These are phyloP conservation scores for Carex arenaria DNA, from an alignment of 202 grass and related monocot genomes.

Conservation along the genomic window DNA sequence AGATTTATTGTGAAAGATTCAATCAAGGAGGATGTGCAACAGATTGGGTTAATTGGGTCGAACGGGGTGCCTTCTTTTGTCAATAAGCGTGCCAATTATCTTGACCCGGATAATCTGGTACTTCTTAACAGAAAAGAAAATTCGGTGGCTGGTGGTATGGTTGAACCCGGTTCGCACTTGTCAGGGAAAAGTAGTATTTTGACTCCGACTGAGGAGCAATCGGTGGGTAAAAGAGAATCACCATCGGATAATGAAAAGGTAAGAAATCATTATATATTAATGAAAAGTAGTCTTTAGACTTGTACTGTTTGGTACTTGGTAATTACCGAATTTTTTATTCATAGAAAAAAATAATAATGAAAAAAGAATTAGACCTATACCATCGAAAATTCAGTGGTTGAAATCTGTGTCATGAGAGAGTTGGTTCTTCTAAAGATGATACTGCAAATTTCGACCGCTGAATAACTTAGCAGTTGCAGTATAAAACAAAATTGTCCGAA, in stretches of 20 bases:
- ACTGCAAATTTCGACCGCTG: too few relatives aligned
- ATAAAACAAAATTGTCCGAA: too few relatives aligned
- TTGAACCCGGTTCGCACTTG: conserved; percentile 28
- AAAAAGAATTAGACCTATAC: too few relatives aligned
- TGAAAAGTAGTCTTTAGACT: not conserved
- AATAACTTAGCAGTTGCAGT: too few relatives aligned
- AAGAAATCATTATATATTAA: conserved; percentile 8
- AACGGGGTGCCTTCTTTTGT: conserved; percentile 84
- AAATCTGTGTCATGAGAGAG: too few relatives aligned
- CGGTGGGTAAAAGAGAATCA: conserved; percentile 39
- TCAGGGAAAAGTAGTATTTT: conserved; percentile 34
- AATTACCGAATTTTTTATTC: not conserved
- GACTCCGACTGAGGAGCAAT: conserved; percentile 34
- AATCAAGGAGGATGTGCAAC: conserved; percentile 66
- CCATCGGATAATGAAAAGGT: conserved; percentile 42
- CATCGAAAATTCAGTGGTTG: too few relatives aligned
- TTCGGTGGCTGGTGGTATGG: conserved; percentile 35
- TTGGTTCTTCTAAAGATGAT: too few relatives aligned
- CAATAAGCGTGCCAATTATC: conserved; percentile 48
- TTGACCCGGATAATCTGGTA: conserved; percentile 49
- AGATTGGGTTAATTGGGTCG: conserved; percentile 72
- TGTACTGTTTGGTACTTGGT: not conserved
- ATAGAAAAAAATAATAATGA: too few relatives aligned
- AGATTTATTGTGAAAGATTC: conserved; percentile 65
- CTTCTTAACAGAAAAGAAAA: conserved; percentile 44